Base-by-base conservation (phyloP, 345 rosid species). In the Lumnitzera littorea region DNA sequence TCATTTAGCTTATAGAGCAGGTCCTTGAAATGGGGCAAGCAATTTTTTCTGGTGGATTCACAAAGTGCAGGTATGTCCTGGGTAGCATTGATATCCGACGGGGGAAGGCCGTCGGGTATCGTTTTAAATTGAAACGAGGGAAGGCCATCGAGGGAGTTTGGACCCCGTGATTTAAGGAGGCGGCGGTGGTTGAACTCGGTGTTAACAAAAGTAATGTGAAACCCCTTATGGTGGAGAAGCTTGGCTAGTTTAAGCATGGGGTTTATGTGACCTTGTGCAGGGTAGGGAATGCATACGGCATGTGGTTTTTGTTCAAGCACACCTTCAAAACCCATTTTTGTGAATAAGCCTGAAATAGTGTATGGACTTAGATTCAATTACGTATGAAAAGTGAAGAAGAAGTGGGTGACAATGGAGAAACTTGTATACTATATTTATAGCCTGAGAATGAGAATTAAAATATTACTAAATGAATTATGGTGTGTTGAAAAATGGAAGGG, bases 191-290 rank as follows among this genome's bases (percentile, higher is more conserved):
- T 73, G 53, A 50, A 73, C 27, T 69, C 61, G 5, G 76, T 27
- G 70, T 69, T 49, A n/a, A 69, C 70, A 15, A 60, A 74, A 43
- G 78, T 70, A 20, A 74, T 29, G 66, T 56, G 53, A 54, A 70
- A 59, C 7, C 68, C 74, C 5, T 7, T 51, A 23, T 25, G 63
- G 57, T 63, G 69, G 62, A 74, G 72, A 50, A 66, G 66, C 51
- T 74, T 66, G 15, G 66, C 71, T 13, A 70, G 50, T 5, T 58
- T 66, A 0, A 66, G 50, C 71, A 70, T 66, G 0, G 73, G 63
- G 47, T 24, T 62, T 24, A 73, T 61, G 63, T 68, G 73, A 50
- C 77, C 67, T 43, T 64, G 77, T 4, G 54, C 50, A 2, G 67
- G 57, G 20, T 4, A 23, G 6, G 64, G 73, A 11, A 68, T 11